Evolutionary conservation across 1,284 basidiomycete species (phyloP), one percentile per base, ranked within the genome.

Genomic region (Phellopilus nigrolimitatus): DNA sequence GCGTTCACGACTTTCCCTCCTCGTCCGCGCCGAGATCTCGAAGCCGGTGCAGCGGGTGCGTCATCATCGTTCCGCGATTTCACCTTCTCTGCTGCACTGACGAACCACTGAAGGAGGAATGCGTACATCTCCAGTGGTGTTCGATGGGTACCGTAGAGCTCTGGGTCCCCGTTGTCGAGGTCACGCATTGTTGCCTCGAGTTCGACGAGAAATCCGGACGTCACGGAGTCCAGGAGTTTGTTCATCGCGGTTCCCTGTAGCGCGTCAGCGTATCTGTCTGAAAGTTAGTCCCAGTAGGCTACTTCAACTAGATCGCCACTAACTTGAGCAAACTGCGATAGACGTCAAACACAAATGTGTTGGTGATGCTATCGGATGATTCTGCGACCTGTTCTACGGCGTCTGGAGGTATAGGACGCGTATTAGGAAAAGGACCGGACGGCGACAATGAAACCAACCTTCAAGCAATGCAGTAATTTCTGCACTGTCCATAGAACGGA

Each of bases 101-200:
- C 84, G 62, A 92, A 92, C 91, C 91, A 95, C 57, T 84, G 75
- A 6, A 95, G 67, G 17, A 95, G 71, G 64, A 95, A 97, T 3
- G 86, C 87, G 66, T 91, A 95, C 73, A 88, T 84, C 66, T 97
- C 94, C 44, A 97, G 71, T 0, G 90, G 80, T 1, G 66, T 62
- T 63, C 85, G 86, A 68, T 93, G 91, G 0, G 75, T 66, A 58
- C 80, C 71, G 54, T 85, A 81, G 0, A 77, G 75, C 41, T 88
- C 79, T 55, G 84, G 82, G 49, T 91, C 86, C 17, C 83, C 82
- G 28, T 81, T 71, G 24, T 87, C 83, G 28, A 86, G 64, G 54
- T 90, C 84, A 47, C 74, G 74, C 30, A 76, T 64, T 3, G 86
- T 80, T 9, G 76, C 71, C 9, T 92, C 88, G 42, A 88, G 71